Base-by-base conservation (phyloP, 1,284 basidiomycete species). In the Melampsora medusae region DNA sequence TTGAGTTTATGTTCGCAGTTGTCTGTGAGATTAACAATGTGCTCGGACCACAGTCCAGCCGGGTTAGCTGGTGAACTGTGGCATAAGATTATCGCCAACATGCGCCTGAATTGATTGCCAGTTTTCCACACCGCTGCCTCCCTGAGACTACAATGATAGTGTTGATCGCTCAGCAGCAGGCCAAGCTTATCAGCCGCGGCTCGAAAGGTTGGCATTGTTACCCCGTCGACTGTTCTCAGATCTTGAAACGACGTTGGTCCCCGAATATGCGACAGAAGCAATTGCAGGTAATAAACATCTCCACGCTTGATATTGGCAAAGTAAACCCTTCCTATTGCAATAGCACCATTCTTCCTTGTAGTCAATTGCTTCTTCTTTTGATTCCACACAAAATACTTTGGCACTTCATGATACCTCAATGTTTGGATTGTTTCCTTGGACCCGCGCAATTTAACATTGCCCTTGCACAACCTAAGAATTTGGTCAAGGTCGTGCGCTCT, bases 281-380 rank as follows among this genome's bases (percentile, higher is more conserved):
- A 14, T 31, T 53, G 1, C 5, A 69, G 56, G 22, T 25, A 69
- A 59, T 69, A 69, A 2, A 22, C 31, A 4, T 69, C 22, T 1
- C 68, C 68, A 6, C 61, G 53, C 5, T 31, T 16, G 4, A 60
- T 69, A 2, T 17, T 22, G 1, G 68, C 68, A 61, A 69, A 61
- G 19, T 61, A 69, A 28, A 60, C 38, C 25, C 68, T 14, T 4
- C 53, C 56, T 2, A 69, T 42, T 3, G 49, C 12, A 4, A 49
- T 28, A 1, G 6, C 6, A 1, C 46, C 4, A 19, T 19, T 50
- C 4, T 12, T 19, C 9, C 22, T 5, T 1, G n/a, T 19, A 7
- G 7, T 17, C 46, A 46, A 68, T 5, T 28, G 17, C 35, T 68
- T 68, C 9, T 22, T 3, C 6, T 25, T 28, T 1, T 48, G 19